These are phyloP conservation scores for Syzygium aromaticum DNA, from an alignment of 345 rosid species.

Conservation along the genomic window DNA sequence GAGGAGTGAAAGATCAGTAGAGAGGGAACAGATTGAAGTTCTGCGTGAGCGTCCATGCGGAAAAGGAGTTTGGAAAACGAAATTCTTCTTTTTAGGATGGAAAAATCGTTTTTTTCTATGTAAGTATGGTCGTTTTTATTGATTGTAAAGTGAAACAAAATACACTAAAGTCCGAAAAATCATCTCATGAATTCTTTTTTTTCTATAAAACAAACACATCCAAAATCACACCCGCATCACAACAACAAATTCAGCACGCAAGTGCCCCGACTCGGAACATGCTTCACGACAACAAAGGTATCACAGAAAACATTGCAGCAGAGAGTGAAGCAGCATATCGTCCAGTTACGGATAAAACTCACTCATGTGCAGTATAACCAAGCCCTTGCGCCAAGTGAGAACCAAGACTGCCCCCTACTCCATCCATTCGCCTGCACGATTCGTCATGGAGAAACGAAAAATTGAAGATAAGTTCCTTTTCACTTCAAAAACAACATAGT, in stretches of 20 bases:
- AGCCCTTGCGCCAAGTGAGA: not conserved
- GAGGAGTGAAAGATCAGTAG: no score
- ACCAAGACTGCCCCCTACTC: not conserved
- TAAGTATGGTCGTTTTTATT: not conserved
- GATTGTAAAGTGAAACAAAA: not conserved
- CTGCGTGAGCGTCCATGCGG: no score
- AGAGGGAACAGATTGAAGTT: no score
- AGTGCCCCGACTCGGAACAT: not conserved
- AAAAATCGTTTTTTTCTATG: no score
- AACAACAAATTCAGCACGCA: not conserved
- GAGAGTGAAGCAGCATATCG: not conserved
- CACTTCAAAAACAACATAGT: not conserved
- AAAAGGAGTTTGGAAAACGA: no score
- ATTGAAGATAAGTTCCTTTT: not conserved
- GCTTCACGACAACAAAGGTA: not conserved
- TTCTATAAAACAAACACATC: not conserved
- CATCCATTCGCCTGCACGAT: not conserved
- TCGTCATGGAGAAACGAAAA: not conserved
- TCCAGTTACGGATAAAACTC: not conserved
- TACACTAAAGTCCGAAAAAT: not conserved
- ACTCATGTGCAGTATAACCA: not conserved
- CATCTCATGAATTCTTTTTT: not conserved
- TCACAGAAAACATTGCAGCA: not conserved
- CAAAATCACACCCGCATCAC: not conserved
- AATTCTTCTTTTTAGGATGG: not conserved